Percentiles rank a stretch among this genome's conserved stretches.
Evolutionary conservation across 768 basidiomycete species (phyloP).

Genomic region (Boletus pseudopeckii): DNA sequence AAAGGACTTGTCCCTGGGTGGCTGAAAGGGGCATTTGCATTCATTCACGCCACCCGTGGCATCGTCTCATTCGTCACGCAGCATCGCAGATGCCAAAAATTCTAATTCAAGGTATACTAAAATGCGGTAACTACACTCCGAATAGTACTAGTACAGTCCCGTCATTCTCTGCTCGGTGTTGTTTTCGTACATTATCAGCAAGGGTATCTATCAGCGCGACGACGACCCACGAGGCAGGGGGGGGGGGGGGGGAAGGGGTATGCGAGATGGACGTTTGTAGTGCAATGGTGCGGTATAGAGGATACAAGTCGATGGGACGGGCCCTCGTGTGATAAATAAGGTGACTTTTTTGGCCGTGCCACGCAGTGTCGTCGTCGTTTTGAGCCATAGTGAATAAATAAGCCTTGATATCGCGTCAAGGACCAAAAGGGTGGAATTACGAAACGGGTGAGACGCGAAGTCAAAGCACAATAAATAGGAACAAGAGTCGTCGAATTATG

Average conservation of each 20-base stretch:
- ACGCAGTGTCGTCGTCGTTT: conserved; percentile 26
- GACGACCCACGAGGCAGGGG: conserved; percentile 19
- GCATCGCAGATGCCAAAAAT: conserved; percentile 24
- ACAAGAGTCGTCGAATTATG: conserved; percentile 18
- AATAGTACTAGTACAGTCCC: conserved; percentile 33
- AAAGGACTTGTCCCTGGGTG: conserved; percentile 22
- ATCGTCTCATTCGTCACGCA: background rate
- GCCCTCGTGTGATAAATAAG: conserved; percentile 25
- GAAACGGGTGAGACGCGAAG: conserved; percentile 16
- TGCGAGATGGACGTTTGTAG: conserved; percentile 23
- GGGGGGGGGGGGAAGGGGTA: conserved; percentile 13
- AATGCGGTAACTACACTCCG: conserved; percentile 29
- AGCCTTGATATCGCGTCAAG: conserved; percentile 20
- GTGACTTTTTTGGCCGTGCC: conserved; percentile 21
- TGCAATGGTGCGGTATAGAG: conserved; percentile 27
- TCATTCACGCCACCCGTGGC: conserved; percentile 15
- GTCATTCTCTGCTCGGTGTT: conserved; percentile 25
- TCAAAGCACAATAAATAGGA: conserved; percentile 30
- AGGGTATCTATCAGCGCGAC: conserved; percentile 35
- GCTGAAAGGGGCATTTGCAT: conserved; percentile 9
- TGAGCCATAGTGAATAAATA: conserved; percentile 33
- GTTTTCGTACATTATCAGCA: conserved; percentile 26
- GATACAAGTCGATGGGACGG: conserved; percentile 24
- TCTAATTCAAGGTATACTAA: conserved; percentile 38
- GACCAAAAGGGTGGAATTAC: conserved; percentile 13